Conservation (phyloP, 208 protist species). For the Blastocrithidia nonstop region DNA sequence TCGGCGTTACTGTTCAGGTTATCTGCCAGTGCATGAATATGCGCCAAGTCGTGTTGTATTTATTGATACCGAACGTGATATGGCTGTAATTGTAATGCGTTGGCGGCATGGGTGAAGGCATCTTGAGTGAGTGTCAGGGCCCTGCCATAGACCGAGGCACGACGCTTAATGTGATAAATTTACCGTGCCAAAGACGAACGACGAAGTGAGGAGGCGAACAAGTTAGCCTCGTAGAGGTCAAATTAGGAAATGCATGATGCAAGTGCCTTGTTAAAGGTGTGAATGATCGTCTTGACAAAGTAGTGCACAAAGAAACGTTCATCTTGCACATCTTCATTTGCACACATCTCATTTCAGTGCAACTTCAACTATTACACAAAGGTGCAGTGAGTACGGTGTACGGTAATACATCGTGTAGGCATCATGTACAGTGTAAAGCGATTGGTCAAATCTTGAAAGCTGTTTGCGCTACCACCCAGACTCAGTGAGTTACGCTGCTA, state of each 20-base stretch:
- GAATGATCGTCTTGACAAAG: slow-evolving; percentile 47
- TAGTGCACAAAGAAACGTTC: slow-evolving; percentile 27
- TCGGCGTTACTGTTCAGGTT: slow-evolving; percentile 58
- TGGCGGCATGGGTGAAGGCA: slow-evolving; percentile 37
- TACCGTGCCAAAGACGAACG: slow-evolving; percentile 37
- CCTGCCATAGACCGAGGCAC: slow-evolving; percentile 51
- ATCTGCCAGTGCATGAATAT: slow-evolving; percentile 51
- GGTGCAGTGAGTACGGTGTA: slow-evolving; percentile 47
- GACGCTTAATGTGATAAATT: slow-evolving; percentile 76
- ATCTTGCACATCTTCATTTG: not conserved
- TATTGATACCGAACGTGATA: slow-evolving; percentile 51
- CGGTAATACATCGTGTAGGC: slow-evolving; percentile 25
- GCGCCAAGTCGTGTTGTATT: slow-evolving; percentile 47
- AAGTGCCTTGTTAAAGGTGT: slow-evolving; percentile 39
- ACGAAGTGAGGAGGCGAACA: slow-evolving; percentile 30
- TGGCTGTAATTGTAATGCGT: slow-evolving; percentile 17
- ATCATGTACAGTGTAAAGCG: slow-evolving; percentile 49
- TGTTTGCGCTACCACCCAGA: slow-evolving; percentile 14
- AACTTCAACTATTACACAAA: slow-evolving; percentile 51
- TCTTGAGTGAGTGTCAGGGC: slow-evolving; percentile 52
- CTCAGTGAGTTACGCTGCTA: too few species aligned
- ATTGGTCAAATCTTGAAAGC: slow-evolving; percentile 61
- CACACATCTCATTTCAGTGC: slow-evolving; percentile 17
- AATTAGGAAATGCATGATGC: slow-evolving; percentile 58
- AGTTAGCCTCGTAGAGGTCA: slow-evolving; percentile 44